Evolutionary conservation across 345 rosid genomes (phyloP).

Genomic region (Brassica nigra): DNA sequence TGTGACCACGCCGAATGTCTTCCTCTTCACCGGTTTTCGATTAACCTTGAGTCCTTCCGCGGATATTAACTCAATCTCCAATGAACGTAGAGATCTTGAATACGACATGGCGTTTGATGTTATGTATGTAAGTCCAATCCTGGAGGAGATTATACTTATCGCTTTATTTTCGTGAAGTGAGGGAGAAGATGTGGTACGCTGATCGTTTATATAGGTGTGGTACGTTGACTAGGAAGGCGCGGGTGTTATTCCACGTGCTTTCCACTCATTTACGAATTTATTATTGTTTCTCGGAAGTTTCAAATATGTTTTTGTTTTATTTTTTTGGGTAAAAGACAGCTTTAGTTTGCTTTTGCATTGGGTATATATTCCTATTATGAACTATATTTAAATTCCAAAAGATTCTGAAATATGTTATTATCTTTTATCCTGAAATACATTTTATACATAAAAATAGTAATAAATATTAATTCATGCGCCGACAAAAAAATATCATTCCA

Average conservation of each 20-base stretch:
- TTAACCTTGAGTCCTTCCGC: slow-evolving; percentile 57
- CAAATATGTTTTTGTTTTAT: background rate
- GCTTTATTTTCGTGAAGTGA: background rate
- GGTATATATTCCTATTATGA: too few relatives aligned
- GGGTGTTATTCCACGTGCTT: background rate
- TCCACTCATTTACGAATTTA: background rate
- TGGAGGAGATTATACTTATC: slow-evolving; percentile 6
- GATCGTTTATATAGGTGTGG: background rate
- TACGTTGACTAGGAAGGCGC: background rate
- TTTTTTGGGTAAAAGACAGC: background rate
- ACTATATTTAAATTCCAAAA: too few relatives aligned
- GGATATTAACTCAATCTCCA: slow-evolving; percentile 61
- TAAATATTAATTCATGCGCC: too few relatives aligned
- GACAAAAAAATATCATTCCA: background rate
- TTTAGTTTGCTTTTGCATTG: too few relatives aligned
- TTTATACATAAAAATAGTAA: too few relatives aligned
- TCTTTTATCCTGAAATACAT: too few relatives aligned
- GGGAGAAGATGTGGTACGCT: background rate
- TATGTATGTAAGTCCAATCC: slow-evolving; percentile 5
- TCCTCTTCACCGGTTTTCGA: slow-evolving; percentile 45
- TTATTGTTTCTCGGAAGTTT: background rate
- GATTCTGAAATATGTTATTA: too few relatives aligned
- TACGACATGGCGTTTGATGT: slow-evolving; percentile 17
- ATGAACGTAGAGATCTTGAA: slow-evolving; percentile 11
- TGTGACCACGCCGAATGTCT: slow-evolving; percentile 39